Evolutionary conservation across 345 rosid genomes (phyloP).

Genomic region (Viola odorata): DNA sequence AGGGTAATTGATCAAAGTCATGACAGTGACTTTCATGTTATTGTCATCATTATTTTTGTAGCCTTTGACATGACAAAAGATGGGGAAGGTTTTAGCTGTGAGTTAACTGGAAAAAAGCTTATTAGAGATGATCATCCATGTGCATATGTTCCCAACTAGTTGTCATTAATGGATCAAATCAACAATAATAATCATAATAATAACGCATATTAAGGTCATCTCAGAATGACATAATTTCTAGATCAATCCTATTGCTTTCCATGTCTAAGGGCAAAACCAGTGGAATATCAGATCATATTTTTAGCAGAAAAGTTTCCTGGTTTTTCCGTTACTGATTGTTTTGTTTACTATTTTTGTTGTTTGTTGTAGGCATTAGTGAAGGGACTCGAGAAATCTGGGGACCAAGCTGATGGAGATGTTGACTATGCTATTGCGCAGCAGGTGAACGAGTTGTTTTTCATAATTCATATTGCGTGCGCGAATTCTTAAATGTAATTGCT

Average conservation of each 20-base stretch:
- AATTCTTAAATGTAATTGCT: neutral
- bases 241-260: neutral
- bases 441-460: constrained; percentile 35
- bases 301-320: no score
- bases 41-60: constrained; percentile 22
- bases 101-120: constrained; percentile 23
- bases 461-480: neutral
- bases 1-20: constrained; percentile 23
- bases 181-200: constrained; percentile 8
- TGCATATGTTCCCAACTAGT: constrained; percentile 35
- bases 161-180: constrained; percentile 30
- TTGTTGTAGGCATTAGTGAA: constrained; percentile 45
- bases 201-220: constrained; percentile 16
- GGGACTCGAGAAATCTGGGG: constrained; percentile 57
- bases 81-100: constrained; percentile 16
- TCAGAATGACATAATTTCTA: neutral
- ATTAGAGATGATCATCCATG: constrained; percentile 26
- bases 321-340: neutral
- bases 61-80: constrained; percentile 31
- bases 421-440: constrained; percentile 58
- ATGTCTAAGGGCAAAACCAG: constrained; percentile 5
- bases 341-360: constrained; percentile 1
- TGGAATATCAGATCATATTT: constrained; percentile 5
- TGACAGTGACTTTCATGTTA: constrained; percentile 16
- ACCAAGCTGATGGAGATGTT: constrained; percentile 43